Evolutionary conservation across 2,329 filamentous ascomycete genomes (phyloP).

Genomic region (Thielaviopsis cerberus): DNA sequence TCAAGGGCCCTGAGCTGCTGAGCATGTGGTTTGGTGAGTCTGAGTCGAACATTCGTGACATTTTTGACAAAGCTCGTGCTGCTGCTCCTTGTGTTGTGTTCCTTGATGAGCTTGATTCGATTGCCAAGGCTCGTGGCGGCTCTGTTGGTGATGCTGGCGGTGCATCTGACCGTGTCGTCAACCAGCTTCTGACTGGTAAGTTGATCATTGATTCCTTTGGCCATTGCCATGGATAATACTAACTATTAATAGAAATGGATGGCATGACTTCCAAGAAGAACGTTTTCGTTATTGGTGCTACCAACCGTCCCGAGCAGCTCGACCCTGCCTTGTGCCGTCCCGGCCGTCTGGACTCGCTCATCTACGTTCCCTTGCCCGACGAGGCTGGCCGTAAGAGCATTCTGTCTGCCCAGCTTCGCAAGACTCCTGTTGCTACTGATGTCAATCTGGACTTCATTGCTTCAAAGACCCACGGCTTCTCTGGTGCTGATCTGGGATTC

Average conservation of each 20-base stretch:
- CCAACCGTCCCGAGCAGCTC: constrained; percentile 95
- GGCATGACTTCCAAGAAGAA: constrained; percentile 99
- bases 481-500: constrained; percentile 95
- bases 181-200: too few relatives aligned
- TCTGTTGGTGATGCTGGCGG: constrained; percentile 93
- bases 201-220: too few relatives aligned
- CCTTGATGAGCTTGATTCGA: constrained; percentile 95
- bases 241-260: too few relatives aligned
- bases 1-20: constrained; percentile 94
- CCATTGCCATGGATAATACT: too few relatives aligned
- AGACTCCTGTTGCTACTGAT: constrained; percentile 79
- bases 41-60: constrained; percentile 98
- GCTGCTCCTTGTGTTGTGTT: constrained; percentile 97
- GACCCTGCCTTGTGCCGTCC: constrained; percentile 96
- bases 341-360: constrained; percentile 92
- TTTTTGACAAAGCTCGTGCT: constrained; percentile 98
- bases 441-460: constrained; percentile 85
- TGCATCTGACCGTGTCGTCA: constrained; percentile 97
- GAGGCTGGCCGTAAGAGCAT: constrained; percentile 78
- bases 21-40: constrained; percentile 99
- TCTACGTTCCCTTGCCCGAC: constrained; percentile 93
- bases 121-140: constrained; percentile 97
- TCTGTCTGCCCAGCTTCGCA: constrained; percentile 87
- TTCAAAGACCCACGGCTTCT: constrained; percentile 95
- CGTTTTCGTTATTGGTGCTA: constrained; percentile 97